Evolutionary conservation across 306 rosid genomes (phyloP), one percentile per base, ranked within the genome.

Genomic region (Dryas alaskensis): DNA sequence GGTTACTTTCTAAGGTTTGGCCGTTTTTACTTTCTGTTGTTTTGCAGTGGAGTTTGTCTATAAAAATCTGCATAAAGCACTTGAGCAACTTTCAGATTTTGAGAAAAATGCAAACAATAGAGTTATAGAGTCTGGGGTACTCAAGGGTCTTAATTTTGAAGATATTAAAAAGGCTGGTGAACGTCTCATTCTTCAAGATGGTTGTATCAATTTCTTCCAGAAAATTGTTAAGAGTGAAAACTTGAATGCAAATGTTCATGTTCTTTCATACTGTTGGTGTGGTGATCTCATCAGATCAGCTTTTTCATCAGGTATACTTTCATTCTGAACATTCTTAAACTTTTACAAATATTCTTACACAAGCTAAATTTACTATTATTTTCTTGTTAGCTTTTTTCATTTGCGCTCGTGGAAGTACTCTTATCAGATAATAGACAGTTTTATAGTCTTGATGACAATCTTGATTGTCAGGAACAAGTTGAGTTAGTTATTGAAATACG

Each of bases 201-300:
- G 99, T 48, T 95, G 99, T 80, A 76, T 84, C 67, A 73, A 81
- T 81, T 95, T 95, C 87, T 95, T 95, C 66, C 82, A 82, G 84
- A 81, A 60, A 52, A 68, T 86, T 71, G 78, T 83, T 9, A 87
- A 87, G 83, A 86, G 80, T 57, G 93, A 89, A 76, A 88, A 83
- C 47, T 80, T 92, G 75, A 87, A 89, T 64, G 86, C 89, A 53
- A 86, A 79, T 42, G 88, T 95, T 66, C 96, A 95, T 83, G 80
- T 95, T 79, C 93, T 95, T 73, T 95, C 99, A 10, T 95, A 90
- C 76, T 95, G 99, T 88, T 95, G 99, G 99, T 95, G 99, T 13
- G 97, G 88, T 66, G 99, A 92, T 81, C 93, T 95, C 79, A 92
- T 95, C 46, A 87, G 95, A 60, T 92, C 99, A 60, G 86, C 92